Evolutionary conservation across 1,284 basidiomycete genomes (phyloP).

Genomic region (Schizopora paradoxa): DNA sequence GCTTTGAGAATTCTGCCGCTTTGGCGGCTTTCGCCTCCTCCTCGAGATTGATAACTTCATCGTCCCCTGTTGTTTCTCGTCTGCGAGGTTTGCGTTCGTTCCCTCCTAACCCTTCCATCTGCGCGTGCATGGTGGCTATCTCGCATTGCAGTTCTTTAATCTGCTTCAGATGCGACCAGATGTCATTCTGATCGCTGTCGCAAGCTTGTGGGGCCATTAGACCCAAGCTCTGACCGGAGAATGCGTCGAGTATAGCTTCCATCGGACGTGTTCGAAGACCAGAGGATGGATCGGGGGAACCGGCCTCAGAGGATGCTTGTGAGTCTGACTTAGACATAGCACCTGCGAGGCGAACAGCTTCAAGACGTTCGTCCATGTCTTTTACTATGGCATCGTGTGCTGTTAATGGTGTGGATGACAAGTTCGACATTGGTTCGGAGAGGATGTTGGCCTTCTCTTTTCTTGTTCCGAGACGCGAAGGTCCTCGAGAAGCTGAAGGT

Average conservation of each 20-base stretch:
- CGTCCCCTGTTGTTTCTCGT: constrained; percentile 23
- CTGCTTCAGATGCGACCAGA: constrained; percentile 61
- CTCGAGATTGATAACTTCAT: constrained; percentile 30
- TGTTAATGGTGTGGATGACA: constrained; percentile 1
- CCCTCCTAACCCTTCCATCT: constrained; percentile 61
- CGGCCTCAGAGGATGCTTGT: constrained; percentile 19
- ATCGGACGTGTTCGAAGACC: constrained; percentile 17
- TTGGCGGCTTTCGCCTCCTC: constrained; percentile 32
- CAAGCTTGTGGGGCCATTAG: constrained; percentile 28
- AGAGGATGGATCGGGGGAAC: too few relatives aligned
- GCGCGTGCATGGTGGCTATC: constrained; percentile 62
- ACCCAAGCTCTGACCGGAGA: constrained; percentile 41
- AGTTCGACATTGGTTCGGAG: too few relatives aligned
- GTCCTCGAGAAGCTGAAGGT: too few relatives aligned
- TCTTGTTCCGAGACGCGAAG: too few relatives aligned
- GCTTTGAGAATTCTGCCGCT: constrained; percentile 60
- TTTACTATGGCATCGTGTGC: constrained; percentile 60
- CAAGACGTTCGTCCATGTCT: constrained; percentile 37
- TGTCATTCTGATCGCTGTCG: constrained; percentile 38
- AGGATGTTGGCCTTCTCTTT: too few relatives aligned
- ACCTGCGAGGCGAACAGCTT: constrained; percentile 14
- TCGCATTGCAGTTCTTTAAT: constrained; percentile 65
- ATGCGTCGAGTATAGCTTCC: constrained; percentile 45
- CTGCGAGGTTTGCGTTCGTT: constrained; percentile 20
- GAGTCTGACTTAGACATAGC: constrained; percentile 13